These are phyloP conservation scores for Peribolospora kevripleyi DNA, from an alignment of 768 basidiomycete species.

Conservation along the genomic window DNA sequence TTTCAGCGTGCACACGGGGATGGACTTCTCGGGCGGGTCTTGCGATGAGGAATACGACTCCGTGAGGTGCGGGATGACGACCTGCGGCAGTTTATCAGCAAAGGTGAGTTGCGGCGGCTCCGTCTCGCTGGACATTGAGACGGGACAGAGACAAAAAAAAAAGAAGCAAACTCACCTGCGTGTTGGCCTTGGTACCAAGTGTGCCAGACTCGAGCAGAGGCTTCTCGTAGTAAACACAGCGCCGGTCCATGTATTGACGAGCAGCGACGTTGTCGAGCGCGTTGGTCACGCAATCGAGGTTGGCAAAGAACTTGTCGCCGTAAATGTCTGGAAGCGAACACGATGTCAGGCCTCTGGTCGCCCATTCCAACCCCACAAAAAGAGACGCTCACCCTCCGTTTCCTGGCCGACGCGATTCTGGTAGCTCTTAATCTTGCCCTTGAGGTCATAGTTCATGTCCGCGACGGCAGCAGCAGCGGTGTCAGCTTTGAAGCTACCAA, in stretches of 20 bases:
- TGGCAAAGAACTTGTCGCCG: constrained; percentile 61
- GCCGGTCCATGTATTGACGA: constrained; percentile 92
- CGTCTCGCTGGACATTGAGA: too few relatives aligned
- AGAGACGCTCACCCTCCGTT: constrained; percentile 51
- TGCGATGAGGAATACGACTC: constrained; percentile 96
- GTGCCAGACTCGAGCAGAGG: constrained; percentile 93
- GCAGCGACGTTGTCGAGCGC: constrained; percentile 92
- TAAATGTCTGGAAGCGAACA: constrained; percentile 41
- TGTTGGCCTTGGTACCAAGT: constrained; percentile 91
- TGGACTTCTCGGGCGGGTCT: constrained; percentile 94
- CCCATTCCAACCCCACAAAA: not conserved
- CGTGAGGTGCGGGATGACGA: constrained; percentile 75
- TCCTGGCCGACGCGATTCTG: constrained; percentile 83
- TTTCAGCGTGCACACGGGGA: constrained; percentile 91
- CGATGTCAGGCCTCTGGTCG: constrained; percentile 6
- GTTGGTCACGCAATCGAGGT: constrained; percentile 83
- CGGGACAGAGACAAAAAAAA: too few relatives aligned
- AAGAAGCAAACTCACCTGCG: constrained; percentile 27
- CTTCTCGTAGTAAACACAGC: constrained; percentile 89
- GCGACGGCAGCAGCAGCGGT: constrained; percentile 71
- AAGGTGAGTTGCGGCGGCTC: too few relatives aligned
- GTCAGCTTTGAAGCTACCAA: constrained; percentile 92
- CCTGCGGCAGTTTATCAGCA: constrained; percentile 14
- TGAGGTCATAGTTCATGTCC: constrained; percentile 84
- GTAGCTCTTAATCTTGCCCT: constrained; percentile 59